Conservation (phyloP, 345 rosid species). For the Psidium friedrichsthalianum region DNA sequence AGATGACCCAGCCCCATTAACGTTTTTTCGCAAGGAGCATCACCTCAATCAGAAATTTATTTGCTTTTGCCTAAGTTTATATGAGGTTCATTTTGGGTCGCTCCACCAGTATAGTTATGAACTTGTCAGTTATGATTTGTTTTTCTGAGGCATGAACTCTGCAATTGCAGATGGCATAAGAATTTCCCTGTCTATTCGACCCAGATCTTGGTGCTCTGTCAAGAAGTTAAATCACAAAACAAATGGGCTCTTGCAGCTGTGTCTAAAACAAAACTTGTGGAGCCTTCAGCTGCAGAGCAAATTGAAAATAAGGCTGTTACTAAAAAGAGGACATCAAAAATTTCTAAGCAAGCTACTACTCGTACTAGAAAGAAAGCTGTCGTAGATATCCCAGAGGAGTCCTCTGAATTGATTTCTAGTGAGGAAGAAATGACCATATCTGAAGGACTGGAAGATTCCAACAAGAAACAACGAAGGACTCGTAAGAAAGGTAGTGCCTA, state of each 20-base stretch:
- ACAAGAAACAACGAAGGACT: conserved; percentile 20
- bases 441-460: conserved; percentile 8
- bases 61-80: neutral
- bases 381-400: conserved; percentile 18
- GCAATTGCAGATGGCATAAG: conserved; percentile 32
- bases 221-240: conserved; percentile 28
- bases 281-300: conserved; percentile 20
- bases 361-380: conserved; percentile 48
- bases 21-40: neutral
- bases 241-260: conserved; percentile 33
- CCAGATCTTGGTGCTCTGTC: conserved; percentile 24
- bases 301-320: conserved; percentile 33
- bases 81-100: neutral
- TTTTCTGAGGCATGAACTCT: neutral
- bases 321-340: conserved; percentile 31
- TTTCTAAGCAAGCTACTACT: conserved; percentile 24
- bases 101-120: neutral
- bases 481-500: conserved; percentile 33
- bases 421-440: conserved; percentile 15
- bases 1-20: neutral
- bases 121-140: neutral
- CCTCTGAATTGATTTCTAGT: conserved; percentile 10
- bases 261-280: conserved; percentile 43
- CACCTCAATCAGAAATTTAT: neutral
- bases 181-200: conserved; percentile 21